Evolutionary conservation across 2,329 filamentous ascomycete genomes (phyloP), one percentile per base, ranked within the genome.

Genomic region (Diplodia corticola): DNA sequence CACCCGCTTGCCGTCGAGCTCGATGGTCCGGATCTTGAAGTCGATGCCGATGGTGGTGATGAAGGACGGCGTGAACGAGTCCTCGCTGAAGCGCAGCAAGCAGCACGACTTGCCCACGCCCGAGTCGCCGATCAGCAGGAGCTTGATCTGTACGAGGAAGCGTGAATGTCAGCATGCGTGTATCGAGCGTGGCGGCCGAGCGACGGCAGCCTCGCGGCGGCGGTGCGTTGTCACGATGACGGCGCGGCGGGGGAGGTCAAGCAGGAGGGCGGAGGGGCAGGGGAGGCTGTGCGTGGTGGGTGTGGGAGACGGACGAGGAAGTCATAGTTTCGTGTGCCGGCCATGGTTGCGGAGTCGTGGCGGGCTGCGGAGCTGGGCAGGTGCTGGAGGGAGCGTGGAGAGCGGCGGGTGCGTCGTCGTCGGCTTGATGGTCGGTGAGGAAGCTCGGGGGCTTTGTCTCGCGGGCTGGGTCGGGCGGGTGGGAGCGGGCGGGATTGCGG

Each of bases 11-110:
- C 94, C 94, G 82, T 99, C 95, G 73, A 99, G 86, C 83, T 99
- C 95, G 82, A 99, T 99, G 71, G 95, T 99, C 72, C 95, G 88
- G 79, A 99, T 99, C 87, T 99, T 99, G 85, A 99, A 99, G 83
- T 99, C 95, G 84, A 99, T 98, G 73, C 95, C 95, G 81, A 99
- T 99, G 69, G 95, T 99, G 69, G 93, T 97, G 84, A 97, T 97
- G 85, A 97, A 97, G 73, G 92, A 96, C 50, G 93, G 93, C 63
- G 93, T 97, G 83, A 97, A 97, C 54, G 92, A 96, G 84, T 97
- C 93, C 83, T 97, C 93, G 81, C 92, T 96, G 85, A 97, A 97
- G 74, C 93, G 92, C 77, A 97, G 85, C 79, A 97, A 86, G 82
- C 93, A 97, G 88, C 93, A 97, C 72, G 93, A 97, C 83, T 97